Conservation (phyloP, 1,284 basidiomycete species). For the Neolentinus lepideus region DNA sequence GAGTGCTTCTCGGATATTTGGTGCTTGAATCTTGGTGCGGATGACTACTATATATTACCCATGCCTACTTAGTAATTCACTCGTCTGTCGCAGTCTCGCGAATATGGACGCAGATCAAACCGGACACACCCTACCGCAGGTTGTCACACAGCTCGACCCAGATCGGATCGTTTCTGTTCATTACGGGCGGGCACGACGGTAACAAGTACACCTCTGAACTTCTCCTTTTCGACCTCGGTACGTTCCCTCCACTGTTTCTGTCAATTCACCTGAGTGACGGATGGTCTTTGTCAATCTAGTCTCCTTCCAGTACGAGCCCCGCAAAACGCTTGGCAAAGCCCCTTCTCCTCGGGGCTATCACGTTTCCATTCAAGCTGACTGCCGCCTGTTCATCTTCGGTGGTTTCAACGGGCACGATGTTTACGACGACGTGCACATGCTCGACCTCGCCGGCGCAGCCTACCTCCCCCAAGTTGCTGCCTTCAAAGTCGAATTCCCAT, state of each 20-base stretch:
- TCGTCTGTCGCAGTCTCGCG: conserved; percentile 47
- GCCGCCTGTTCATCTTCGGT: conserved; percentile 80
- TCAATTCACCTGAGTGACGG: too few relatives aligned
- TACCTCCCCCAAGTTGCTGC: conserved; percentile 91
- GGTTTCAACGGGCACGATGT: conserved; percentile 81
- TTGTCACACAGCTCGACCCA: conserved; percentile 86
- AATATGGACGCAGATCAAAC: conserved; percentile 61
- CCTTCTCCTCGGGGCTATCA: conserved; percentile 81
- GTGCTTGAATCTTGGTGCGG: conserved; percentile 77
- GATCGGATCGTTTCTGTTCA: conserved; percentile 90
- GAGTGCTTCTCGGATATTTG: conserved; percentile 85
- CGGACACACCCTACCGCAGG: conserved; percentile 54
- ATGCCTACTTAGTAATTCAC: background rate
- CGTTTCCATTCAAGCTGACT: conserved; percentile 75
- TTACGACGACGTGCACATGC: conserved; percentile 78
- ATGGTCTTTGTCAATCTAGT: conserved; percentile 38
- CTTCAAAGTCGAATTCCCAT: conserved; percentile 48
- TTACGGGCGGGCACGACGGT: conserved; percentile 86
- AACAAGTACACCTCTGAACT: conserved; percentile 74
- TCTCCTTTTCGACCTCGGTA: conserved; percentile 82
- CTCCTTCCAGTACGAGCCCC: conserved; percentile 58
- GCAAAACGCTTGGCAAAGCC: conserved; percentile 56
- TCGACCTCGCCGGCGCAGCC: conserved; percentile 83
- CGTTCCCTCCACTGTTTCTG: conserved; percentile 5
- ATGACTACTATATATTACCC: background rate